Evolutionary conservation across 768 basidiomycete species (phyloP).

Genomic region (Scleroderma bovista): DNA sequence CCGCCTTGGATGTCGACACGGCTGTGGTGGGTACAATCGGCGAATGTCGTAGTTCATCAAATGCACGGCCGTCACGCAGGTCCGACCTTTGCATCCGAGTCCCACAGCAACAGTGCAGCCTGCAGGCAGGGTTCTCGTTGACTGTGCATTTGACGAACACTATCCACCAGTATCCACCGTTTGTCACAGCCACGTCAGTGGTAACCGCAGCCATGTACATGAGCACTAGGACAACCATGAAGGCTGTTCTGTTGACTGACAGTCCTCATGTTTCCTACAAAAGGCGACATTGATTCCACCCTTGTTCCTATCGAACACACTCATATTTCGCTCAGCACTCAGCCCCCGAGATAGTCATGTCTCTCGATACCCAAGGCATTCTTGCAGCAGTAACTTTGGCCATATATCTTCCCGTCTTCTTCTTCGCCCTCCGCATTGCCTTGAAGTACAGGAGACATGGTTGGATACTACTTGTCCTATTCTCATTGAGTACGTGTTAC

Average conservation of each 20-base stretch:
- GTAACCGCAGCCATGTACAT: no score
- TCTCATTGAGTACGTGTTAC: constrained; percentile 45
- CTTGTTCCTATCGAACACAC: constrained; percentile 1
- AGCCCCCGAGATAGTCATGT: constrained; percentile 17
- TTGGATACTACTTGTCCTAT: constrained; percentile 63
- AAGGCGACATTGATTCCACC: constrained; percentile 3
- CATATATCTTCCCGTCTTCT: constrained; percentile 53
- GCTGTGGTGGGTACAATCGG: no score
- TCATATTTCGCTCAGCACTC: not conserved
- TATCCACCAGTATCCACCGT: not conserved
- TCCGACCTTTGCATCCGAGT: no score
- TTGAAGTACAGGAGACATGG: constrained; percentile 57
- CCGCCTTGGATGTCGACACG: no score
- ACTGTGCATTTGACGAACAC: no score
- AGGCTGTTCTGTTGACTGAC: not conserved
- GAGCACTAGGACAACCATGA: not conserved
- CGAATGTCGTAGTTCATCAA: no score
- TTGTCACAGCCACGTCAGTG: not conserved
- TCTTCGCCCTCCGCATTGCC: constrained; percentile 40
- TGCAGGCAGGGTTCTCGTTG: no score
- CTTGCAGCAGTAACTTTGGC: constrained; percentile 56
- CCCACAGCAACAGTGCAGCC: no score
- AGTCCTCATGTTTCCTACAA: constrained; percentile 2
- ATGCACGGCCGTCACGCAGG: no score
- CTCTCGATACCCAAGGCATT: constrained; percentile 38